phyloP scores from a whole-genome alignment of 2,329 filamentous ascomycete species.

The Pyrenophora seminiperda region DNA sequence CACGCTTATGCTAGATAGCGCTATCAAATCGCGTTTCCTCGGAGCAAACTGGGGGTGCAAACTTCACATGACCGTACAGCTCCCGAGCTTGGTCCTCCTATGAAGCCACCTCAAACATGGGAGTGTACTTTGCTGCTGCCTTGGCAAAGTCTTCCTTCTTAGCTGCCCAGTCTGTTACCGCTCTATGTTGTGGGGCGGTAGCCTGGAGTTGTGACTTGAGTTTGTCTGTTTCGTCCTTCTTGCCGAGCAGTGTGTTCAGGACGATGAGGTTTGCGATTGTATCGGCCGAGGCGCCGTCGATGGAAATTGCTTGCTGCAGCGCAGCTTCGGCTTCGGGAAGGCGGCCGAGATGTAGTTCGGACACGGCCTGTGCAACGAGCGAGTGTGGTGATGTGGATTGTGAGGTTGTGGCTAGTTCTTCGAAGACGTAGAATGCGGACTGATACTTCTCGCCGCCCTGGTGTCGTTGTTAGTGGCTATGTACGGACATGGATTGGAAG shows the following conservation, averaged over 20 bases:
- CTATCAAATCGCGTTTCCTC: neutral
- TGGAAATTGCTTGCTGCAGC: constrained; percentile 76
- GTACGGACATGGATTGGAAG: neutral
- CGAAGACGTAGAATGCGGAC: constrained; percentile 95
- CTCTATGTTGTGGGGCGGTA: constrained; percentile 68
- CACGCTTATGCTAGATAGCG: neutral
- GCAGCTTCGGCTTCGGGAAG: constrained; percentile 88
- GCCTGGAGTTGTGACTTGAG: constrained; percentile 59
- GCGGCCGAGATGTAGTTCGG: constrained; percentile 87
- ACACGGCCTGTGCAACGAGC: constrained; percentile 85
- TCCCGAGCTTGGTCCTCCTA: neutral
- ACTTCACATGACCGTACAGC: neutral
- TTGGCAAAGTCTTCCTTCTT: constrained; percentile 89
- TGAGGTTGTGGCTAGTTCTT: constrained; percentile 89
- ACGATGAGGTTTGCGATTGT: constrained; percentile 85
- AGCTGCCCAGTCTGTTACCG: constrained; percentile 76
- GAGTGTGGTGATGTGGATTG: constrained; percentile 76
- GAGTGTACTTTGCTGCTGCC: constrained; percentile 82
- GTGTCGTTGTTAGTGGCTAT: constrained; percentile 28
- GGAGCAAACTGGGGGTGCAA: neutral
- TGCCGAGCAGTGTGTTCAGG: constrained; percentile 76
- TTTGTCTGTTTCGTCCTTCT: constrained; percentile 63
- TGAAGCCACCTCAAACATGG: constrained; percentile 68
- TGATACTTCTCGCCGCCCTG: constrained; percentile 96
- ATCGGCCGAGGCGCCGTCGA: constrained; percentile 72